Base-by-base conservation (phyloP, 441 rosid species). In the Jatropha podagrica region DNA sequence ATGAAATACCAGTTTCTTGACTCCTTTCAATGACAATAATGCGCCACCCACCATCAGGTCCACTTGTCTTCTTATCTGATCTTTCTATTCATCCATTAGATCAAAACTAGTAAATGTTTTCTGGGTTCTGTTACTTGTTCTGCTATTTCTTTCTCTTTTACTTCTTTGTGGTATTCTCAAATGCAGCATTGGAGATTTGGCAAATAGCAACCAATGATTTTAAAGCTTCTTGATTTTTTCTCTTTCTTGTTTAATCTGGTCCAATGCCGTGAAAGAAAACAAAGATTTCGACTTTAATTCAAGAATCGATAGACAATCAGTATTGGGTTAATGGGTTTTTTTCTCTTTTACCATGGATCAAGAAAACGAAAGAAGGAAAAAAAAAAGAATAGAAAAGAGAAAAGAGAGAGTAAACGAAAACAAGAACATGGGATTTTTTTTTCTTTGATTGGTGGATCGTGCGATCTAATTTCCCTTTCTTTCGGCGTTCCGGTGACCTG, bases 41-140 rank as follows among this genome's bases (percentile, higher is more conserved):
- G 80, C 72, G 79, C 69, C 71, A 69, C 81, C 78, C 88, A 90
- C 85, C 94, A 92, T 92, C 91, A 90, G 97, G 89, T 86, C 94
- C 88, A 80, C 74, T 65, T 71, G 74, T 74, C 44, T 79, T 74
- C 46, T 65, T 52, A 32, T 70, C 15, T 79, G 71, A 81, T 76
- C 71, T 68, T 68, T 76, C 71, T 44, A 32, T n/a, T 41, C 81
- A 74, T 69, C 65, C 76, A 49, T 65, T 74, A 74, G 82, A 81
- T 81, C 85, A 23, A 66, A 65, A 49, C 42, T 12, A 15, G 27
- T 40, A 2, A 52, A 59, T 38, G 46, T 32, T 52, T 82, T 80
- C 64, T 79, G 81, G 78, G 77, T 76, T 55, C 63, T 75, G 74
- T 51, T 81, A 7, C 12, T 42, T 54, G n/a, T 32, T 40, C 20